Conservation (phyloP, 169 alveolate genomes). For the Perkinsus chesapeaki region DNA sequence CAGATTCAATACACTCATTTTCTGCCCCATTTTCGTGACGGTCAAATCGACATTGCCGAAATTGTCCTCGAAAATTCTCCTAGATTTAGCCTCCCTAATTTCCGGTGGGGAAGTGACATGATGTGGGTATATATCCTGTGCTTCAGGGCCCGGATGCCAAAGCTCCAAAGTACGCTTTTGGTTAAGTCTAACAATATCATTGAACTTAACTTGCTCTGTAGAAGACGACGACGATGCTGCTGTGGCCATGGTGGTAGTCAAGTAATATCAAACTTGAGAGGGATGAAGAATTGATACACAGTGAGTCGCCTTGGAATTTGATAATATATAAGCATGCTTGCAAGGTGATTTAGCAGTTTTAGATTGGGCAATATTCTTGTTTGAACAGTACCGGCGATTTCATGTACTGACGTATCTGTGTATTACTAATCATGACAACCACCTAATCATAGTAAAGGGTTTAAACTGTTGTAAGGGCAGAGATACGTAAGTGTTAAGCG, state of each 20-base stretch:
- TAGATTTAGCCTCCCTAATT: background rate
- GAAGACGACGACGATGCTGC: background rate
- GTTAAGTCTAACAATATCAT: background rate
- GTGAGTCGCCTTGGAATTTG: no score
- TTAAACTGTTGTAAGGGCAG: no score
- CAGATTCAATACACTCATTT: background rate
- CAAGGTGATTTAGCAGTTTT: no score
- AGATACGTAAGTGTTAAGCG: no score
- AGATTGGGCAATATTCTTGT: background rate
- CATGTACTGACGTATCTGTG: no score
- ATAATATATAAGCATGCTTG: no score
- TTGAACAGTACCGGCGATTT: background rate
- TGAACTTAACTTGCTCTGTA: background rate
- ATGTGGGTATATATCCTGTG: background rate
- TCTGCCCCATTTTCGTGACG: background rate
- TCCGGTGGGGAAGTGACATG: background rate
- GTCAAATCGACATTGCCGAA: background rate
- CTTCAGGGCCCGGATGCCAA: background rate
- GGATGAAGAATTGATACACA: background rate
- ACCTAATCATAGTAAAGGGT: no score
- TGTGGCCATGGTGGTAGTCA: background rate
- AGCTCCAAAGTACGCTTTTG: background rate
- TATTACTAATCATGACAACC: no score
- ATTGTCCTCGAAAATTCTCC: background rate
- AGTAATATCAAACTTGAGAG: background rate